Base-by-base conservation (phyloP, 2,329 filamentous ascomycete genomes). In the Raffaelea ambrosiae region DNA sequence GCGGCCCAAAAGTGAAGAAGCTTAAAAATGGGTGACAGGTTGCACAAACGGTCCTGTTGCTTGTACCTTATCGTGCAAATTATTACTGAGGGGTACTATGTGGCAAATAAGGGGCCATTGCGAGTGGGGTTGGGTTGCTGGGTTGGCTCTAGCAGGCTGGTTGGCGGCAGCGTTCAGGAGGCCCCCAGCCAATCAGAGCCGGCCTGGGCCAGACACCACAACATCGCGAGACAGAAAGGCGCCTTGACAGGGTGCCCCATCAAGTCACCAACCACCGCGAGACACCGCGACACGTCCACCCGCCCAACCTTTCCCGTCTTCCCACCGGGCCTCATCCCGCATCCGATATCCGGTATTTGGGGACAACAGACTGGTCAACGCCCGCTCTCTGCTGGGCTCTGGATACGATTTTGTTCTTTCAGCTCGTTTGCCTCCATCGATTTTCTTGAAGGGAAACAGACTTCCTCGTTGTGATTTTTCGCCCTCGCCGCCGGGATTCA, bases 111-210 rank as follows among this genome's bases (percentile, higher is more conserved):
- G 13, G 20, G 43, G 45, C 49, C 43, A 44, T n/a, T 46, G 10
- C 2, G 19, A 50, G 51, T 52, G 50, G 48, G 51, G 52, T 41
- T 47, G 31, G 40, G 55, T 54, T 53, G 51, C 51, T 55, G 51
- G 54, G 62, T 64, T 65, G 65, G 63, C 62, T 62, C 56, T 57
- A 63, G 61, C 58, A 64, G 63, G 57, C 55, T 54, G 53, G 7
- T 29, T 50, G 54, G 53, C 54, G 48, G 53, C 50, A 50, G 44
- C 45, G 44, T 44, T 47, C 42, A 48, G 39, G 40, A 42, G 47
- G 29, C 51, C 36, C 46, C 40, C 48, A 58, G 55, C 66, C 66
- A 68, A 69, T 69, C 62, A 68, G 46, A 48, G 41, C 8, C 3
- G 22, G 10, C 23, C n/a, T 22, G 40, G n/a, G 39, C 33, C 43